Evolutionary conservation across 306 rosid genomes (phyloP), one percentile per base, ranked within the genome.

Genomic region (Styphnolobium japonicum): DNA sequence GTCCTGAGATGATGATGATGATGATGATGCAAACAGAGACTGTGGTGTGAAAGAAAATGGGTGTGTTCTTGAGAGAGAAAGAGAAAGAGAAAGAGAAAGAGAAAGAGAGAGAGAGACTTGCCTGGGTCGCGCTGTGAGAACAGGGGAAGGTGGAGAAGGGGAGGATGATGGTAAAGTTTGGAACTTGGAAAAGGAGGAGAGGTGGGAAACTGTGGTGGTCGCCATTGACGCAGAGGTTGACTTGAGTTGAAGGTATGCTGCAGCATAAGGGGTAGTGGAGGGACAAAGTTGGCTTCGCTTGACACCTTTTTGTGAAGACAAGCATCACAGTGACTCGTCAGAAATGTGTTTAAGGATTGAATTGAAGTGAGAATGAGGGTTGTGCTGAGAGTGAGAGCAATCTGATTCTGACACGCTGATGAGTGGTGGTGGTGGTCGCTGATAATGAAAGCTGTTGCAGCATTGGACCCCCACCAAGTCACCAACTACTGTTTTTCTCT

Each of bases 141-240:
- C 9, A 4, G 40, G 45, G 14, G 57, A 27, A 14, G 73, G 66
- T 11, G 56, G 81, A 42, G 80, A 77, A 18, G 77, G 19, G 57
- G 55, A 18, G 1, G 53, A 3, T 4, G 69, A 42, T n/a, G 79
- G 40, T 31, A 15, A 58, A 70, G 58, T 48, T 40, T 81, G 69
- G 57, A 66, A 49, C 42, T 61, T 85, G 42, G 83, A 45, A 40
- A 65, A 53, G 72, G 57, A 45, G 14, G 62, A 68, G 81, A 39
- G 40, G 58, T 53, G 60, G 42, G 48, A 39, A 14, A 77, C 10
- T 22, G 67, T 22, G 52, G 22, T 29, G 53, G 48, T 36, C 27
- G 92, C 91, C 91, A 91, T 88, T 71, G 72, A 64, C 63, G 82
- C 16, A 39, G 80, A 76, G 51, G 10, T 6, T 34, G 74, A 82